phyloP scores from a whole-genome alignment of 345 rosid species.

The Salix viminalis region DNA sequence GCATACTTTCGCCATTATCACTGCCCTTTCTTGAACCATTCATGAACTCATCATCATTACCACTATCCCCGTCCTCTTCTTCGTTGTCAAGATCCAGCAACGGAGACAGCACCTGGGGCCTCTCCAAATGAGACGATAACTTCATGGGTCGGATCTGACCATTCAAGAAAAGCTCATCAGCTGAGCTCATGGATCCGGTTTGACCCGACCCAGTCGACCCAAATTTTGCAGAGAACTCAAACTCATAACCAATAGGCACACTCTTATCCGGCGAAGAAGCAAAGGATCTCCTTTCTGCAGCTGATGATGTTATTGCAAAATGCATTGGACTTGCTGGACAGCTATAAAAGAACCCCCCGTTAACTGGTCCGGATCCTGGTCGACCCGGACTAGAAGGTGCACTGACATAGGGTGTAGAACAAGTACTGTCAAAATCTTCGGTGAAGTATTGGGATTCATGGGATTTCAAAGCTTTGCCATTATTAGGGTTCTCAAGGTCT shows the following conservation, averaged over 20 bases:
- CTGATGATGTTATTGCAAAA: constrained; percentile 42
- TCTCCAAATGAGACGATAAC: constrained; percentile 78
- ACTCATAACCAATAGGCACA: constrained; percentile 54
- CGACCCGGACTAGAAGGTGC: constrained; percentile 97
- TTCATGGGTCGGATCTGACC: constrained; percentile 96
- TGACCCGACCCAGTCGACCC: constrained; percentile 40
- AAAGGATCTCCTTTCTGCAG: constrained; percentile 8
- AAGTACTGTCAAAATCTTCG: constrained; percentile 53
- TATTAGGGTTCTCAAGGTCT: not conserved
- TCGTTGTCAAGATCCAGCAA: constrained; percentile 66
- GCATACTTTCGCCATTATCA: not conserved
- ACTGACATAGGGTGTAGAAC: constrained; percentile 95
- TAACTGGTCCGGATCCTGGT: constrained; percentile 22
- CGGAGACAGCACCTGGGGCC: constrained; percentile 69
- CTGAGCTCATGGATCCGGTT: constrained; percentile 73
- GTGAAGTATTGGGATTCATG: constrained; percentile 6
- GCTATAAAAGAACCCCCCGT: constrained; percentile 72
- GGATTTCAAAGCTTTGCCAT: constrained; percentile 3
- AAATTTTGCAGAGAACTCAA: constrained; percentile 71
- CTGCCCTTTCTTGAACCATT: not conserved
- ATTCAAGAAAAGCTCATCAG: constrained; percentile 84
- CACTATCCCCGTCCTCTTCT: constrained; percentile 34
- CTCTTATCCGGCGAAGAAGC: constrained; percentile 21
- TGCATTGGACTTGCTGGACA: constrained; percentile 97
- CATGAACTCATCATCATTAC: not conserved